phyloP scores from a whole-genome alignment of 345 rosid species.

The Ceriops zippeliana region DNA sequence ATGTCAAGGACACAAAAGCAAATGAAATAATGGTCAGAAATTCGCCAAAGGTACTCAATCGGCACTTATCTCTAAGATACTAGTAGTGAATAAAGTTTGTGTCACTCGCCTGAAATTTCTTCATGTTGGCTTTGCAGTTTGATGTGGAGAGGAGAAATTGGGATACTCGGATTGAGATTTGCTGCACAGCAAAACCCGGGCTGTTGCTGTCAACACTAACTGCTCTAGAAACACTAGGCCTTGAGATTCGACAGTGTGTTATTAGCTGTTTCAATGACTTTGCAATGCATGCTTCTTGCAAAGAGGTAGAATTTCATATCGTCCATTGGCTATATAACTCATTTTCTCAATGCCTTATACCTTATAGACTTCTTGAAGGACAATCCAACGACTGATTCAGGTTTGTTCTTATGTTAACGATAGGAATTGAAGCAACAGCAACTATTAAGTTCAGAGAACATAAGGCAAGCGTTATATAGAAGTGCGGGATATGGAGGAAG shows the following conservation, averaged over 20 bases:
- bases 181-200: constrained; percentile 31
- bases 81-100: background rate
- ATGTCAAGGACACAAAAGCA: constrained; percentile 24
- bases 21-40: constrained; percentile 20
- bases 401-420: background rate
- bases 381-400: background rate
- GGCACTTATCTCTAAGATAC: background rate
- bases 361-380: background rate
- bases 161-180: constrained; percentile 25
- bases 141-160: constrained; percentile 22
- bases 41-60: constrained; percentile 26
- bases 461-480: constrained; percentile 22
- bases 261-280: constrained; percentile 35
- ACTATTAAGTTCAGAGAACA: constrained; percentile 16
- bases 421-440: constrained; percentile 20
- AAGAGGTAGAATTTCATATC: constrained; percentile 12
- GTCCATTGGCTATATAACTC: background rate
- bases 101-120: background rate
- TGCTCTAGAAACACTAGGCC: constrained; percentile 28
- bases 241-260: constrained; percentile 35
- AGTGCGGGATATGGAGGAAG: constrained; percentile 32
- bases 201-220: constrained; percentile 26
- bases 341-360: background rate
- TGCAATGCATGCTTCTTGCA: constrained; percentile 36
- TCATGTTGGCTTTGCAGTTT: constrained; percentile 18